Percentiles rank a stretch among this genome's conserved stretches.
These are phyloP conservation scores for Epicoccum nigrum DNA, from an alignment of 2,329 filamentous ascomycete genomes.

Conservation along the genomic window DNA sequence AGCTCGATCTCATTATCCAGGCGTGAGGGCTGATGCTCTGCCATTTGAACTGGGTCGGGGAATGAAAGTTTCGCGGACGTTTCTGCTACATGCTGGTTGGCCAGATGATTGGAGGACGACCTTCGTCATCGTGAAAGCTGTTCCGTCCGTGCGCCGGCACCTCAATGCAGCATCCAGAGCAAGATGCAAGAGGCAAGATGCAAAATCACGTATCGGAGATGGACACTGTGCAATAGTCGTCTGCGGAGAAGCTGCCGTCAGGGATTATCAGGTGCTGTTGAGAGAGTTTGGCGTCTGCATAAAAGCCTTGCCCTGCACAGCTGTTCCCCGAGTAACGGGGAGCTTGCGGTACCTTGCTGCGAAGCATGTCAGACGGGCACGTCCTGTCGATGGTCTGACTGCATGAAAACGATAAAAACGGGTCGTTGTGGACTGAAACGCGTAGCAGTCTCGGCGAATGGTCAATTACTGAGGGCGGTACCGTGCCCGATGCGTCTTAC, in stretches of 20 bases:
- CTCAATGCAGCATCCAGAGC: background rate
- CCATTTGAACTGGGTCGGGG: background rate
- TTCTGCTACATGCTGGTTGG: background rate
- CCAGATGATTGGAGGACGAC: conserved; percentile 1
- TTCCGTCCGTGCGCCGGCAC: conserved; percentile 7
- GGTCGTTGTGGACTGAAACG: conserved; percentile 19
- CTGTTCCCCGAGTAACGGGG: conserved; percentile 14
- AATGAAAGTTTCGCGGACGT: conserved; percentile 1
- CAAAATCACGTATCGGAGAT: too few relatives aligned
- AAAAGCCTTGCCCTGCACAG: background rate
- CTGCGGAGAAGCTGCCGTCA: background rate
- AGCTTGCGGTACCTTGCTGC: conserved; percentile 11
- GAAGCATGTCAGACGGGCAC: conserved; percentile 12
- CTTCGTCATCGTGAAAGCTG: conserved; percentile 13
- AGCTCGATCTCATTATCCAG: conserved; percentile 50
- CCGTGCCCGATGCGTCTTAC: conserved; percentile 16
- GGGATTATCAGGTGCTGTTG: background rate
- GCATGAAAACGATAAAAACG: conserved; percentile 19
- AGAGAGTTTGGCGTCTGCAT: background rate
- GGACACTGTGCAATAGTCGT: background rate
- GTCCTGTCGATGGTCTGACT: conserved; percentile 14
- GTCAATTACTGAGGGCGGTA: conserved; percentile 13
- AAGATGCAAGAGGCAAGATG: background rate
- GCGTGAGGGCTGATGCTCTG: conserved; percentile 21
- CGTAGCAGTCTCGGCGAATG: conserved; percentile 16